Base-by-base conservation (phyloP, 352 stramenopile genomes). In the Peronospora destructor region DNA sequence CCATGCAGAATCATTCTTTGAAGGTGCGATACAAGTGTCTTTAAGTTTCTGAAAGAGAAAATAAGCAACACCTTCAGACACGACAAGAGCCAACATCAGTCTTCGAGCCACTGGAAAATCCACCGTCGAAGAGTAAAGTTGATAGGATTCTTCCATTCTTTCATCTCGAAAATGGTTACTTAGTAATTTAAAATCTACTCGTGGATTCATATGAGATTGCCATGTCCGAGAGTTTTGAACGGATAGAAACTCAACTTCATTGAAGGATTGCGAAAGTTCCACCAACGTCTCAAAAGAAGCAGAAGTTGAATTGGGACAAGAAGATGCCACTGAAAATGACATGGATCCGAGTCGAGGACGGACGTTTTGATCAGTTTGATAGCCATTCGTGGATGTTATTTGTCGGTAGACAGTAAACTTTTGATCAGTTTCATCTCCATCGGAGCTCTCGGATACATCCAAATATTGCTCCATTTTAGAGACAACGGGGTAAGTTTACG, bases 141-240 rank as follows among this genome's bases (percentile, higher is more conserved):
- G 80, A 49, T 88, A 91, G 36, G 77, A 87, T 40, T 87, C 72
- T 57, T 91, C 80, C 34, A 84, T 59, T 13, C 74, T 61, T 26
- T 76, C 61, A 57, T 89, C 76, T 23, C 67, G 72, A 49, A 91
- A 91, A 42, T 73, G 61, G 53, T 91, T 89, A 41, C 70, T 85
- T 17, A 81, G 38, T 13, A 70, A 57, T 14, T 75, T 68, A 30
- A 88, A 54, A 33, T 85, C 72, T 9, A 71, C 59, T 3, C 61
- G 52, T 42, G 71, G 76, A 45, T 85, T 66, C 59, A 85, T 71
- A 14, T 77, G 71, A 16, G 67, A 55, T 42, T 72, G 71, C 68
- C 67, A 80, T 12, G 28, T 32, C 13, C 3, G 9, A 16, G 32
- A 16, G 0, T 9, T 17, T 36, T 7, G 11, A 12, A n/a, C 14